Percentiles rank a stretch among this genome's conserved stretches.
Conservation (phyloP, 1,284 basidiomycete genomes). For the Schizophyllum commune region DNA sequence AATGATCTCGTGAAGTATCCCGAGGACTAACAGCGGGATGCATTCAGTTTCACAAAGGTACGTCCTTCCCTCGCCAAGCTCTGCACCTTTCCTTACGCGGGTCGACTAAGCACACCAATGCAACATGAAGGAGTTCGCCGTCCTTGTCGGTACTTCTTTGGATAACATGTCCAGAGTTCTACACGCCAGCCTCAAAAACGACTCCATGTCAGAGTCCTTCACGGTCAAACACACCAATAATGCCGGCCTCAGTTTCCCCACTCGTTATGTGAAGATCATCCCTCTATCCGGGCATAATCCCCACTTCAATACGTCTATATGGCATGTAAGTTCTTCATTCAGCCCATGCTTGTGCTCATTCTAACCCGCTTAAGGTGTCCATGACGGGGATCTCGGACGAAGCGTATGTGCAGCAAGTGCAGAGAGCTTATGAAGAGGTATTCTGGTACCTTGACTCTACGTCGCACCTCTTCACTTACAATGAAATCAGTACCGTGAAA, state of each 20-base stretch:
- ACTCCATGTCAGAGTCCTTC: slow-evolving; percentile 56
- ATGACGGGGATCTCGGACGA: slow-evolving; percentile 51
- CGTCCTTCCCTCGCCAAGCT: slow-evolving; percentile 15
- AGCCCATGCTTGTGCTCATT: neutral
- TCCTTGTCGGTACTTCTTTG: slow-evolving; percentile 56
- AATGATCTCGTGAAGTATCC: slow-evolving; percentile 2
- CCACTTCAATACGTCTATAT: slow-evolving; percentile 71
- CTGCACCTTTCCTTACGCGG: neutral
- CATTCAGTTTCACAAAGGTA: slow-evolving; percentile 50
- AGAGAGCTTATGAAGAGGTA: slow-evolving; percentile 53
- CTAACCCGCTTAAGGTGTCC: neutral
- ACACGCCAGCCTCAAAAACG: slow-evolving; percentile 56
- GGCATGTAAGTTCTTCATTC: slow-evolving; percentile 43
- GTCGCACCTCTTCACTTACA: slow-evolving; percentile 5
- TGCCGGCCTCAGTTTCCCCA: slow-evolving; percentile 51
- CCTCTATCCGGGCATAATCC: slow-evolving; percentile 66
- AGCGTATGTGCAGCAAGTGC: slow-evolving; percentile 44
- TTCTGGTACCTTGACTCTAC: slow-evolving; percentile 10
- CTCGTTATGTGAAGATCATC: slow-evolving; percentile 62
- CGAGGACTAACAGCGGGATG: neutral
- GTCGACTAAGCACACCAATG: slow-evolving; percentile 61
- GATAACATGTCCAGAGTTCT: slow-evolving; percentile 61
- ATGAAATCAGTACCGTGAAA: slow-evolving; percentile 52
- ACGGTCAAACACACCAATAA: slow-evolving; percentile 45
- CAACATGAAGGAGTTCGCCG: slow-evolving; percentile 74